A percentile compares a stretch with the other conserved stretches of the same genome.
These are phyloP conservation scores for Urostyla sp. DNA, from an alignment of 73 alveolate genomes.

Conservation along the genomic window DNA sequence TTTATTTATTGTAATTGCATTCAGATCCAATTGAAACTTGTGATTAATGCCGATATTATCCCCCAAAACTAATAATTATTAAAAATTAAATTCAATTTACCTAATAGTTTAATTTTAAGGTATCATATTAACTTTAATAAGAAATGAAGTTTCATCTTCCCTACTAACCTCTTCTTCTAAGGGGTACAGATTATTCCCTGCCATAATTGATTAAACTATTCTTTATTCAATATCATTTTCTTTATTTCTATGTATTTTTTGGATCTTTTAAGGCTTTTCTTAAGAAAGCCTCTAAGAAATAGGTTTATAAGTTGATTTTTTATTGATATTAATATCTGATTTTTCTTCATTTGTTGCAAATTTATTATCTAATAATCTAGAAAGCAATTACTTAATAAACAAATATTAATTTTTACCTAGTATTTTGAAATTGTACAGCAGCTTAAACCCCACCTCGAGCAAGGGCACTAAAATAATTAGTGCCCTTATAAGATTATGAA, in stretches of 20 bases:
- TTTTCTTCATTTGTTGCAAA: no score
- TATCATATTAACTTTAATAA: neutral
- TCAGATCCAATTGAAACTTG: conserved; percentile 31
- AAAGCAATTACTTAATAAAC: no score
- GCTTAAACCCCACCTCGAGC: conserved; percentile 48
- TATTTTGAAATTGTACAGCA: conserved; percentile 3
- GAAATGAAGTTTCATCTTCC: conserved; percentile 26
- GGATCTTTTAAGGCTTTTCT: neutral
- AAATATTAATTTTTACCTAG: neutral
- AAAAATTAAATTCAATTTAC: neutral
- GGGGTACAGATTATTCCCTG: conserved; percentile 33
- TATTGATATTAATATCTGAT: no score
- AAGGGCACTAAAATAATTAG: conserved; percentile 19
- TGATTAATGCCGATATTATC: neutral
- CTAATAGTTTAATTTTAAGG: no score
- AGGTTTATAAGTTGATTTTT: no score
- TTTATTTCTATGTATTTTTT: neutral
- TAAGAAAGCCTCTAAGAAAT: no score
- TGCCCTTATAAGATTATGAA: neutral
- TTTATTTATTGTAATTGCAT: conserved; percentile 2
- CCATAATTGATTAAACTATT: conserved; percentile 2
- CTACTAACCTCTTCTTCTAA: conserved; percentile 32
- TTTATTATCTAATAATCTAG: no score
- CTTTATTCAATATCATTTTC: conserved; percentile 1
- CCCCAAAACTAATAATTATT: neutral